phyloP scores from a whole-genome alignment of 176 grass and related monocot species.

The Oryza coarctata region DNA sequence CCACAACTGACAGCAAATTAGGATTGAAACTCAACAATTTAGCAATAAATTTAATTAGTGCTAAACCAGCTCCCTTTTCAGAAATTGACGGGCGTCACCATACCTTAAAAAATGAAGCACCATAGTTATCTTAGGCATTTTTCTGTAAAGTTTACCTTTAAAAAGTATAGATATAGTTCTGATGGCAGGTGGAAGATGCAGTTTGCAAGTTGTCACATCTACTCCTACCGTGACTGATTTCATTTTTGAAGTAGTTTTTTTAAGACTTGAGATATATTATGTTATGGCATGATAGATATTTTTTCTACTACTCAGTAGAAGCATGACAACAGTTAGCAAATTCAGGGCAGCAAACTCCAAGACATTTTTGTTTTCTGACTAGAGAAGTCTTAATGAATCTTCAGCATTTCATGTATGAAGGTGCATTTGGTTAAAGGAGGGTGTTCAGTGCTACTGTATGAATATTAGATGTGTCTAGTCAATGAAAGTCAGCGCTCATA shows the following conservation, averaged over 20 bases:
- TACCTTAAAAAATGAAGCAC: background rate
- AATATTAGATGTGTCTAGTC: background rate
- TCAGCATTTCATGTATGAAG: constrained; percentile 7
- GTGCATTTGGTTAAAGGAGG: background rate
- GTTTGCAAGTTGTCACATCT: background rate
- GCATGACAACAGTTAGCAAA: background rate
- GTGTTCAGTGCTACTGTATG: background rate
- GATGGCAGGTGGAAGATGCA: background rate
- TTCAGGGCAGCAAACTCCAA: background rate
- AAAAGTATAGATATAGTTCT: background rate
- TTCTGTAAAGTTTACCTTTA: background rate
- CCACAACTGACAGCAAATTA: background rate
- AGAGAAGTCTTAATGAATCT: background rate
- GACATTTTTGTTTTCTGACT: background rate
- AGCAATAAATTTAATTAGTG: background rate
- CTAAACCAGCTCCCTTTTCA: background rate
- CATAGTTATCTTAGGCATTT: background rate
- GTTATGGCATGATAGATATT: background rate
- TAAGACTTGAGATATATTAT: background rate
- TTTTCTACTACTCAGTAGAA: background rate
- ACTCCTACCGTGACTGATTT: background rate
- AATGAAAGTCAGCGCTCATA: background rate
- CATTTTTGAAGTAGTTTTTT: background rate
- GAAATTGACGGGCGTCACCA: background rate
- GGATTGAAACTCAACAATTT: background rate